A percentile compares a stretch with the other conserved stretches of the same genome.
phyloP scores from a whole-genome alignment of 208 protist genomes.

The Sergeia podlipaevii region DNA sequence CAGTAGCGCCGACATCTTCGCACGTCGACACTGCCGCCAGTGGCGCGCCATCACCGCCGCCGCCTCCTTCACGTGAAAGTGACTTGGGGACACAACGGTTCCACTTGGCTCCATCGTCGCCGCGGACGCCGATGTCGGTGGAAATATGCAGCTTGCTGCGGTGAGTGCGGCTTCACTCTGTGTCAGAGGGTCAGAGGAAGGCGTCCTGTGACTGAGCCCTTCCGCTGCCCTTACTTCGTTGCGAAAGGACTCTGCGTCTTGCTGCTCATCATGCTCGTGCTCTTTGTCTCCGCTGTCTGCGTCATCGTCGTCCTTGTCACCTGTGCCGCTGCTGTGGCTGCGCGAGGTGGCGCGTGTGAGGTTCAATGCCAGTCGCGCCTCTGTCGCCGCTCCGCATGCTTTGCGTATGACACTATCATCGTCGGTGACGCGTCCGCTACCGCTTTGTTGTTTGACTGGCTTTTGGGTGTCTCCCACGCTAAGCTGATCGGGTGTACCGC shows the following conservation, averaged over 20 bases:
- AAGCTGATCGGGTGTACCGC: too few species aligned
- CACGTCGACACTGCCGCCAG: slow-evolving; percentile 15
- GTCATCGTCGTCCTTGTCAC: slow-evolving; percentile 5
- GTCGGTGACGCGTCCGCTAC: background rate
- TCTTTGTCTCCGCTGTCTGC: background rate
- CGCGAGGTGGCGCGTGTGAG: background rate
- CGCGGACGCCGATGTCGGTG: background rate
- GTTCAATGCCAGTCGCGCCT: background rate
- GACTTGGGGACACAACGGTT: too few species aligned
- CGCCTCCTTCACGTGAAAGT: slow-evolving; percentile 18
- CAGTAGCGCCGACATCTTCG: background rate
- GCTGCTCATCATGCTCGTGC: background rate
- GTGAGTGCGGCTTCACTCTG: too few species aligned
- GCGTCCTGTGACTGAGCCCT: too few species aligned
- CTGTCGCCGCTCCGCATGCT: background rate
- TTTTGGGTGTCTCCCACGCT: too few species aligned
- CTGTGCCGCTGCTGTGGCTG: slow-evolving; percentile 6
- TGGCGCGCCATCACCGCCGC: slow-evolving; percentile 21
- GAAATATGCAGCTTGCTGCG: too few species aligned
- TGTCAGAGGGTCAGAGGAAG: too few species aligned
- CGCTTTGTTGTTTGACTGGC: background rate
- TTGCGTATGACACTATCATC: background rate
- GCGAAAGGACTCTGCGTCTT: slow-evolving; percentile 2
- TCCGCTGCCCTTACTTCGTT: too few species aligned
- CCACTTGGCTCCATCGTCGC: background rate